Percentiles rank a stretch among this genome's conserved stretches.
Evolutionary conservation across 208 protist species (phyloP).

Genomic region (Crithidia mellificae): DNA sequence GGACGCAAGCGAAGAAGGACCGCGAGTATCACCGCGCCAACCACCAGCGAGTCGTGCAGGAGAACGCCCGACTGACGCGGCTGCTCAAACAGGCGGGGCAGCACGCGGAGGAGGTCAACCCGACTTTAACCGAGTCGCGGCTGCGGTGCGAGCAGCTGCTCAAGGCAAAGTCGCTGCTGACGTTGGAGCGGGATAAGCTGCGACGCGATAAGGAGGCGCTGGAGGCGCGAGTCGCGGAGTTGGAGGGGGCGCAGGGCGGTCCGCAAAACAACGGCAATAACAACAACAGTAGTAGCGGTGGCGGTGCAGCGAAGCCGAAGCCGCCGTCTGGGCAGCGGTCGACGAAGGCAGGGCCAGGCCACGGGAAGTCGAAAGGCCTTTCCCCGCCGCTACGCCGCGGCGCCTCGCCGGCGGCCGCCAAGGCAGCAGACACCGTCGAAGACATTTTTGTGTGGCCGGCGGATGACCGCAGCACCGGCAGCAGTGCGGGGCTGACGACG

Average conservation of each 20-base stretch:
- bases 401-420: slow-evolving; percentile 2
- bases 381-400: slow-evolving; percentile 7
- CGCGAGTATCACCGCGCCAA: slow-evolving; percentile 88
- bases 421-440: slow-evolving; percentile 13
- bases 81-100: slow-evolving; percentile 74
- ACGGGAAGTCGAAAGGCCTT: slow-evolving; percentile 3
- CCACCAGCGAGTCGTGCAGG: slow-evolving; percentile 89
- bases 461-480: slow-evolving; percentile 50
- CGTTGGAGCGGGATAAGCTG: slow-evolving; percentile 82
- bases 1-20: slow-evolving; percentile 84
- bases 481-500: too few species aligned
- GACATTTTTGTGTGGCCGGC: slow-evolving; percentile 69
- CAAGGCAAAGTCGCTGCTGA: slow-evolving; percentile 83
- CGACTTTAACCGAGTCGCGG: slow-evolving; percentile 79
- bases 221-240: slow-evolving; percentile 64
- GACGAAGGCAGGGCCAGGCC: slow-evolving; percentile 1
- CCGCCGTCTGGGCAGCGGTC: slow-evolving; percentile 15
- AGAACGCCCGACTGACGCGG: slow-evolving; percentile 74
- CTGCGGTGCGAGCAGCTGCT: slow-evolving; percentile 78
- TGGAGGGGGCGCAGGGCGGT: slow-evolving; percentile 40
- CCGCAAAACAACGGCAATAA: slow-evolving; percentile 16
- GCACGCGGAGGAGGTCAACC: slow-evolving; percentile 77
- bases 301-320: slow-evolving; percentile 22
- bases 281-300: slow-evolving; percentile 1
- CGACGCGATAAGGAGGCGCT: slow-evolving; percentile 53